Evolutionary conservation across 208 protist species (phyloP).

Genomic region (Entamoeba nuttalli): DNA sequence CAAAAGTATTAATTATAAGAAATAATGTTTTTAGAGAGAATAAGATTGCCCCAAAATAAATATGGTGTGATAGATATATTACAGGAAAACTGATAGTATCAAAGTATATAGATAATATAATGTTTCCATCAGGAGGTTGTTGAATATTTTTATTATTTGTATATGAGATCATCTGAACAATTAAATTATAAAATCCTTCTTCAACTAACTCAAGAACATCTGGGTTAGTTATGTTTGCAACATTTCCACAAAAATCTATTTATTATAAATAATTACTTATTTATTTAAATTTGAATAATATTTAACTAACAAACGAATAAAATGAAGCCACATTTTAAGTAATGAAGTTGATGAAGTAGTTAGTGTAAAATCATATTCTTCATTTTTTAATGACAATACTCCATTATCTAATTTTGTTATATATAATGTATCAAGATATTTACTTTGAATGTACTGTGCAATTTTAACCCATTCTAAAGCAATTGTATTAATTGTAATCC

Average conservation of each 20-base stretch:
- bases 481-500: not conserved
- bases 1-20: not conserved
- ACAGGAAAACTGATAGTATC: not conserved
- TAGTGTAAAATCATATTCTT: not conserved
- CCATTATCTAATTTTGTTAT: not conserved
- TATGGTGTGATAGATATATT: not conserved
- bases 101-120: not conserved
- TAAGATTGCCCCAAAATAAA: not conserved
- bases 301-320: not conserved
- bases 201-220: not conserved
- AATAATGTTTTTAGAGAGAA: not conserved
- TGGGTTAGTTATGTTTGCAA: not conserved
- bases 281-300: too few species aligned
- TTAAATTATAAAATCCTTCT: not conserved
- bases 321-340: not conserved
- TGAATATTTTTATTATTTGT: not conserved
- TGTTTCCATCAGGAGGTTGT: not conserved
- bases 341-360: not conserved
- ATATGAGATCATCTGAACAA: not conserved
- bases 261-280: too few species aligned
- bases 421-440: not conserved
- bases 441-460: not conserved
- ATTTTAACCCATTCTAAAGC: not conserved
- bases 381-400: not conserved
- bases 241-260: not conserved